Base-by-base conservation (phyloP, 345 rosid genomes). In the Populus nigra region DNA sequence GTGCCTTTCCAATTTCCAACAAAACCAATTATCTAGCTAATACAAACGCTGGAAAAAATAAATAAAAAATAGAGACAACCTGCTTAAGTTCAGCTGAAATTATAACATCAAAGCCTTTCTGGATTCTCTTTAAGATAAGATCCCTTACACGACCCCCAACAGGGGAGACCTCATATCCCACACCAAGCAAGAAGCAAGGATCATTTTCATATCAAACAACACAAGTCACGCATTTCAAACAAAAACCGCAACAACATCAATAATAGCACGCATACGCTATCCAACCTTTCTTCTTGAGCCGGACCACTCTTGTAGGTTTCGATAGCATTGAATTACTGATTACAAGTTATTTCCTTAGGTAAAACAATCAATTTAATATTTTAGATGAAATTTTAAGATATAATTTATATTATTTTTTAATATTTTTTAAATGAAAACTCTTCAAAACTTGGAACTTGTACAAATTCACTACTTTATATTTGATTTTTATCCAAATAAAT, bases 81-180 rank as follows among this genome's bases (percentile, higher is more conserved):
- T 94, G 89, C 72, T 67, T 86, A 74, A 91, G 94, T 84, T 92
- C 87, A 59, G 94, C 96, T 71, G 97, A 88, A 65, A 97, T 94
- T 65, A 94, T 79, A 57, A 94, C 79, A 79, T 94, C 94, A 31
- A 92, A 92, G 79, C 92, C 97, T 77, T 89, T 89, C 0, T 97
- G 98, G 35, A 83, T 86, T 84, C 91, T 84, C 83, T 88, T 88
- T 82, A 92, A 78, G 67, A 91, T 86, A 81, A 92, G 93, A 87
- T 94, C 98, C 71, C 98, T 84, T 38, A 94, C 96, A 72, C 97
- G 89, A 18, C 98, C 96, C 73, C 97, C 98, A 7, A 94, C 97
- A 75, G 91, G 96, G 81, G 92, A 92, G 68, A 88, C 98, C 75
- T 88, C 91, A 83, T 85, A 82, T 55, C 98, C 98, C 91, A 77